Evolutionary conservation across 306 rosid species (phyloP).

Genomic region (Alnus rubra): DNA sequence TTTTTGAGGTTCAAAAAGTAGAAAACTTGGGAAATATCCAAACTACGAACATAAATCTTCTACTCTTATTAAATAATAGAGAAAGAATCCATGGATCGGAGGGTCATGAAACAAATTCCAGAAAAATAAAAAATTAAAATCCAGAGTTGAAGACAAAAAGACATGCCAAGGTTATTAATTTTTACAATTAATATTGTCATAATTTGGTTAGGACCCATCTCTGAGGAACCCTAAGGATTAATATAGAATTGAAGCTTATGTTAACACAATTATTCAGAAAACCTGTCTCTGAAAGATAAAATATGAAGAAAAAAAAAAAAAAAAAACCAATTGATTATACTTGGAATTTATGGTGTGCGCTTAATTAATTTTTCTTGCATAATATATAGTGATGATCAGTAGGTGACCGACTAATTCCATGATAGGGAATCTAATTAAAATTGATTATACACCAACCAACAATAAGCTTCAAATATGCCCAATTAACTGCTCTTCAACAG

Average conservation of each 20-base stretch:
- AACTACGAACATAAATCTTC: neutral
- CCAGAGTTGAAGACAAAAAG: conserved; percentile 31
- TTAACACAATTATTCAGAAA: neutral
- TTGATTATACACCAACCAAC: conserved; percentile 51
- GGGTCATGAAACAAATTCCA: conserved; percentile 34
- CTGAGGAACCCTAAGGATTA: too few relatives aligned
- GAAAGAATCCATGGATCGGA: conserved; percentile 28
- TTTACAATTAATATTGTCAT: neutral
- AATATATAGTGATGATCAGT: conserved; percentile 19
- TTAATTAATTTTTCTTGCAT: conserved; percentile 18
- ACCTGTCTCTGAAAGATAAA: conserved; percentile 33
- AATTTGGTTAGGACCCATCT: neutral
- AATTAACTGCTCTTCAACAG: conserved; percentile 25
- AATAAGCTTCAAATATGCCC: conserved; percentile 10
- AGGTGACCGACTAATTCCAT: conserved; percentile 51
- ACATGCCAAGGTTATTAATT: neutral
- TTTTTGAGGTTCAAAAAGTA: neutral
- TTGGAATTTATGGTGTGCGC: neutral
- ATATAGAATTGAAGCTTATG: neutral
- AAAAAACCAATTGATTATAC: too few relatives aligned
- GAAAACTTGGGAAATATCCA: neutral
- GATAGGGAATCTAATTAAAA: conserved; percentile 52
- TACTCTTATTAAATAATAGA: neutral
- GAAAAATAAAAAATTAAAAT: conserved; percentile 38
- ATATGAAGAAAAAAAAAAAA: neutral